Evolutionary conservation across 306 rosid genomes (phyloP), one percentile per base, ranked within the genome.

Genomic region (Trifolium fragiferum): DNA sequence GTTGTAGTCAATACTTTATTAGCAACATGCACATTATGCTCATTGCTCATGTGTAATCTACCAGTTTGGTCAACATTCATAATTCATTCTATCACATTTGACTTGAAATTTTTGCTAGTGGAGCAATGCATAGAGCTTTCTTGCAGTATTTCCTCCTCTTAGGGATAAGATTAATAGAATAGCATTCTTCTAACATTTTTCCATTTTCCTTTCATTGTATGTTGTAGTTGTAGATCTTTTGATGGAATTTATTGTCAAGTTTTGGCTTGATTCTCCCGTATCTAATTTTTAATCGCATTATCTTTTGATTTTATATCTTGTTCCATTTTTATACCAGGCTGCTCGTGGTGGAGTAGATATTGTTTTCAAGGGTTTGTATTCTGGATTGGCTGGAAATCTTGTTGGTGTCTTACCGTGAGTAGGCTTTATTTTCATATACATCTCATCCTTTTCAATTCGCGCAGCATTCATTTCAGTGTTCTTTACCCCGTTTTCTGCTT

Each of bases 371-470:
- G 97, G 98, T 65, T 88, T 94, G 70, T 94, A 91, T 82, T 87
- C 98, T 67, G 98, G 98, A 79, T 82, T 94, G 90, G 84, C 86
- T 7, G 98, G 95, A 82, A 94, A 94, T 78, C 72, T 94, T 66
- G 98, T 80, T 58, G 98, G 98, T 76, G 97, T 90, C 84, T 86
- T 94, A 73, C 97, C 97, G 98, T 94, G 89, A 83, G 95, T 88
- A 59, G 57, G 74, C 77, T 65, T 63, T 69, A 16, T 59, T 71
- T 71, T 27, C 72, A 54, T 51, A 41, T 23, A 19, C 55, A 64
- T 3, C 40, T 21, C 54, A 5, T 37, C 72, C 20, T 57, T 58
- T 68, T 35, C 49, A 62, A 32, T 23, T 59, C 35, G 10, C 33
- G 59, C 9, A 25, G 53, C 27, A 72, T 50, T 64, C 38, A 33